phyloP scores from a whole-genome alignment of 179 eudicot species.

The Silene vulgaris region DNA sequence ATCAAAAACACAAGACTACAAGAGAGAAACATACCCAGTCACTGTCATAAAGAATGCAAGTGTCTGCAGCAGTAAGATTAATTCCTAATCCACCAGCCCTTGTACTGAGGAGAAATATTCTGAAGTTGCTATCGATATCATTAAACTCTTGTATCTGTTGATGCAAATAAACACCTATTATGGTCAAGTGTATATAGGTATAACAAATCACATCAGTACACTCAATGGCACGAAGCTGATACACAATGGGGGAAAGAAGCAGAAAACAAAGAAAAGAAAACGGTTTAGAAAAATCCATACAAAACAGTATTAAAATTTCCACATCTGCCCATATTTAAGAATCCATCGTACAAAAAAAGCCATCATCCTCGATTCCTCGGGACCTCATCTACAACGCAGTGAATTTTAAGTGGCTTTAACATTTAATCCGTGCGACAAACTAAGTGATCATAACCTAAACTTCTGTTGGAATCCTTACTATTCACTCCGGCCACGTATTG shows the following conservation, averaged over 20 bases:
- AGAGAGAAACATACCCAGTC: constrained; percentile 62
- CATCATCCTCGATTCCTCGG: no score
- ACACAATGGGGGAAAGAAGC: no score
- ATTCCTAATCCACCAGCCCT: constrained; percentile 99
- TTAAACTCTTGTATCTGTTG: constrained; percentile 82
- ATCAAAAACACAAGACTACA: background rate
- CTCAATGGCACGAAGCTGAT: background rate
- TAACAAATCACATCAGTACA: background rate
- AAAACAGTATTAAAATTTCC: background rate
- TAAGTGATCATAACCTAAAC: no score
- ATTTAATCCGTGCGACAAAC: no score
- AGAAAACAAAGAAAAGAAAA: no score
- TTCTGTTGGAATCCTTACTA: no score
- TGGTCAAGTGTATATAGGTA: background rate
- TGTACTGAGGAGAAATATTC: constrained; percentile 89
- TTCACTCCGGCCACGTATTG: no score
- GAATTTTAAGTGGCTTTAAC: no score
- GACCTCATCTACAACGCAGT: no score
- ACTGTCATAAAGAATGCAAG: constrained; percentile 96
- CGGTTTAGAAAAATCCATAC: background rate
- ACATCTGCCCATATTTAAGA: background rate
- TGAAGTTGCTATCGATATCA: constrained; percentile 53
- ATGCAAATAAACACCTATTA: background rate
- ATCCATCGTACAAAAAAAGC: no score
- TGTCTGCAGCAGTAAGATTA: constrained; percentile 94